Evolutionary conservation across 1,284 basidiomycete species (phyloP).

Genomic region (Cutaneotrichosporon cutaneum): DNA sequence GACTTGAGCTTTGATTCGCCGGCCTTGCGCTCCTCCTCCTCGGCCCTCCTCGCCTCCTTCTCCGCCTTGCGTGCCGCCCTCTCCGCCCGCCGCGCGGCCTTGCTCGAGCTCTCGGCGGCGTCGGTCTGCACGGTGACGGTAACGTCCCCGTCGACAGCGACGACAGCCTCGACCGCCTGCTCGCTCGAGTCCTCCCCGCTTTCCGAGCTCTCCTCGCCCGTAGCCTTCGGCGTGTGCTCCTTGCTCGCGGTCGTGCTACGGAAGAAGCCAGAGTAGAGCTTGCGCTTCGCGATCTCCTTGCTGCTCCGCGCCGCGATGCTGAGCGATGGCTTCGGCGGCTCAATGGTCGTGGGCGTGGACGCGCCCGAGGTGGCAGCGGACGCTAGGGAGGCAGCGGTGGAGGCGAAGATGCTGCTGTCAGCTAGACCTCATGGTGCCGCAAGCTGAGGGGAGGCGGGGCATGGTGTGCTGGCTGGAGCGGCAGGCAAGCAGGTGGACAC

Average conservation of each 20-base stretch:
- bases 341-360: conserved; percentile 45
- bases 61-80: conserved; percentile 3
- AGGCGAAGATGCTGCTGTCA: conserved; percentile 65
- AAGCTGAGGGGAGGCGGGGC: not conserved
- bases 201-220: conserved; percentile 18
- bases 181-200: conserved; percentile 5
- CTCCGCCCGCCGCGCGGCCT: conserved; percentile 4
- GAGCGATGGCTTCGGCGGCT: conserved; percentile 43
- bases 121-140: not conserved
- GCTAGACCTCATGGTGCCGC: not conserved
- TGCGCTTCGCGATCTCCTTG: conserved; percentile 69
- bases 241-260: conserved; percentile 66
- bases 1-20: not conserved
- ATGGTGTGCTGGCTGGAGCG: too few relatives aligned
- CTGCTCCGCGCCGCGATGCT: conserved; percentile 67
- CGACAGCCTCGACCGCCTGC: conserved; percentile 1
- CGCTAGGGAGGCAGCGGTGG: conserved; percentile 72
- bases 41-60: not conserved
- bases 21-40: not conserved
- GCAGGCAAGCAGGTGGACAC: too few relatives aligned
- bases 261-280: conserved; percentile 76
- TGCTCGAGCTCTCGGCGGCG: conserved; percentile 1
- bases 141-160: not conserved
- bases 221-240: conserved; percentile 41
- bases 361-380: conserved; percentile 48